Percentiles rank a stretch among this genome's conserved stretches.
These are phyloP conservation scores for Diplodia intermedia DNA, from an alignment of 2,329 filamentous ascomycete genomes.

Conservation along the genomic window DNA sequence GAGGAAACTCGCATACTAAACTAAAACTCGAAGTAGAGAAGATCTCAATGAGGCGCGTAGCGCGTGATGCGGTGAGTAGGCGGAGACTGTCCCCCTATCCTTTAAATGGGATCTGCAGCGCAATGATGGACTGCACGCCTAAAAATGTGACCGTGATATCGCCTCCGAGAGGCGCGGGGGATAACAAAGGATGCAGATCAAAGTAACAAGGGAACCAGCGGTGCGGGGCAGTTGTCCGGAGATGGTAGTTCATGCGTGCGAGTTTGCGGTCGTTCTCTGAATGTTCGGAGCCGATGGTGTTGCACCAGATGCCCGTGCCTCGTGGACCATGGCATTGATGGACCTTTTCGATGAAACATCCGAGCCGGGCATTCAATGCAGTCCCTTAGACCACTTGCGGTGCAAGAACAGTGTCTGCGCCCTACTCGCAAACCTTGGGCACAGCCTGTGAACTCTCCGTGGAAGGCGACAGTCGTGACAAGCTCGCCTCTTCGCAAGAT, in stretches of 20 bases:
- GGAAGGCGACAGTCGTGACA: neutral
- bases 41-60: slow-evolving; percentile 1
- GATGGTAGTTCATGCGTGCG: neutral
- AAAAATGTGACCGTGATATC: slow-evolving; percentile 17
- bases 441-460: neutral
- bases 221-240: slow-evolving; percentile 8
- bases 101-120: slow-evolving; percentile 25
- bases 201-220: neutral
- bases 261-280: neutral
- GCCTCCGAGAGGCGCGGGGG: neutral
- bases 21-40: neutral
- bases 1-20: neutral
- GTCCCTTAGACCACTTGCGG: neutral
- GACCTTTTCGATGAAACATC: neutral
- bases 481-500: too few species aligned
- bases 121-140: slow-evolving; percentile 10
- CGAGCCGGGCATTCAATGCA: neutral
- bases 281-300: neutral
- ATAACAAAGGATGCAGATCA: neutral
- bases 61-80: slow-evolving; percentile 11
- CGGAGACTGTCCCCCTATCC: slow-evolving; percentile 14
- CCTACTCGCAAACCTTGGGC: neutral
- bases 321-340: neutral
- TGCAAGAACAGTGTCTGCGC: neutral
- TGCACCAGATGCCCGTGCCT: slow-evolving; percentile 3